Percentiles rank a stretch among this genome's conserved stretches.
Conservation (phyloP, 169 alveolate species). For the Perkinsus olseni region DNA sequence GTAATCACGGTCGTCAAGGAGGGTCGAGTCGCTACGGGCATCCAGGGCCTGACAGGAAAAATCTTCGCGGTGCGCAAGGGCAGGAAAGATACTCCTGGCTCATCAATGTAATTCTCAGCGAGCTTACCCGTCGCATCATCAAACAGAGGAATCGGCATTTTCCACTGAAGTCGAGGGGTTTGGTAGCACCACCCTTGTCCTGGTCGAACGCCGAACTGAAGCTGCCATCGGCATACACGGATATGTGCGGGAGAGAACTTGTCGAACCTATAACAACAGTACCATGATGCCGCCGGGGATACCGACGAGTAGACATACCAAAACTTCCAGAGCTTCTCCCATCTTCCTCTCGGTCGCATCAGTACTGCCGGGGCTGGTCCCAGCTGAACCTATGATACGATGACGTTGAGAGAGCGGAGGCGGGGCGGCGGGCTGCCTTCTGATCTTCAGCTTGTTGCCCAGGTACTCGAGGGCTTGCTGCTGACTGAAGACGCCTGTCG, state of each 20-base stretch:
- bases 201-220: background rate
- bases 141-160: conserved; percentile 81
- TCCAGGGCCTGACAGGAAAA: conserved; percentile 37
- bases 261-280: background rate
- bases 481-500: conserved; percentile 60
- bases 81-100: background rate
- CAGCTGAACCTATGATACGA: background rate
- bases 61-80: background rate
- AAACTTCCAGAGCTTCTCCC: conserved; percentile 88
- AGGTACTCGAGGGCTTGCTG: conserved; percentile 77
- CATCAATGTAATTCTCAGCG: too few species aligned
- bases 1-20: conserved; percentile 96
- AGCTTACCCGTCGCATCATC: conserved; percentile 87
- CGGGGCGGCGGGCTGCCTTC: too few species aligned
- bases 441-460: conserved; percentile 55
- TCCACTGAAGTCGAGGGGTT: conserved; percentile 71
- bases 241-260: background rate
- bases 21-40: conserved; percentile 79
- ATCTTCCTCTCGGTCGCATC: background rate
- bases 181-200: conserved; percentile 8
- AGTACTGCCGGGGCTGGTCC: background rate
- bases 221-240: background rate
- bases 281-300: too few species aligned
- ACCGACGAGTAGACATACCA: conserved; percentile 32
- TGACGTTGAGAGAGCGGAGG: too few species aligned